phyloP scores from a whole-genome alignment of 148 eudicot species.

The Nyssa sinensis region DNA sequence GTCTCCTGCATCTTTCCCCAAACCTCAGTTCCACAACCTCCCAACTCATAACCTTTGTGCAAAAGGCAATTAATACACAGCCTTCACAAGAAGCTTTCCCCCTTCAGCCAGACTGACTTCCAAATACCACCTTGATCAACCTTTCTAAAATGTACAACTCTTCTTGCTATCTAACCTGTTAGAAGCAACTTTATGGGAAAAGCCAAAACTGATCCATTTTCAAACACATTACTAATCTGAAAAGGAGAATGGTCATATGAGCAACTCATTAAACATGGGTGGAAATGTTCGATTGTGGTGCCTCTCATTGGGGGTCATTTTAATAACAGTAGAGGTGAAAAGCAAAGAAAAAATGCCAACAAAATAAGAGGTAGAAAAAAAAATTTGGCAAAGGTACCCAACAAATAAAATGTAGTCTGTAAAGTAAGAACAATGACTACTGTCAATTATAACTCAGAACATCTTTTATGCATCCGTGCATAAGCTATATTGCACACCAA shows the following conservation, averaged over 20 bases:
- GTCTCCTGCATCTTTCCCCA: background rate
- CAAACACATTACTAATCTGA: background rate
- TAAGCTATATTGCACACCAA: no score
- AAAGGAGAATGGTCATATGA: background rate
- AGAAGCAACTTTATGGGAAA: background rate
- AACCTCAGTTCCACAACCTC: no score
- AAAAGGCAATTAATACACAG: no score
- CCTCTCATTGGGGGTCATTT: background rate
- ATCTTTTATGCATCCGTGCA: background rate
- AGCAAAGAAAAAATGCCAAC: background rate
- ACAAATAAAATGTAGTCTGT: no score
- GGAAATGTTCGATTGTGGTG: background rate
- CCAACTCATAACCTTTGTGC: no score
- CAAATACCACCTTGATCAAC: background rate
- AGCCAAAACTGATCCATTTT: background rate
- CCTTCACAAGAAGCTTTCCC: background rate
- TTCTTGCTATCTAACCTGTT: background rate
- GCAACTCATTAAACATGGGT: background rate
- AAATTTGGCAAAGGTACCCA: background rate
- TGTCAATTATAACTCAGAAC: background rate
- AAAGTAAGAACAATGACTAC: no score
- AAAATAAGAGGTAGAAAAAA: background rate
- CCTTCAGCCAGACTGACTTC: background rate
- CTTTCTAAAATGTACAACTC: background rate
- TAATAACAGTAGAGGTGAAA: no score